Conservation (phyloP, 1,139 yeast genomes). For the Suhomyces chickasaworum region DNA sequence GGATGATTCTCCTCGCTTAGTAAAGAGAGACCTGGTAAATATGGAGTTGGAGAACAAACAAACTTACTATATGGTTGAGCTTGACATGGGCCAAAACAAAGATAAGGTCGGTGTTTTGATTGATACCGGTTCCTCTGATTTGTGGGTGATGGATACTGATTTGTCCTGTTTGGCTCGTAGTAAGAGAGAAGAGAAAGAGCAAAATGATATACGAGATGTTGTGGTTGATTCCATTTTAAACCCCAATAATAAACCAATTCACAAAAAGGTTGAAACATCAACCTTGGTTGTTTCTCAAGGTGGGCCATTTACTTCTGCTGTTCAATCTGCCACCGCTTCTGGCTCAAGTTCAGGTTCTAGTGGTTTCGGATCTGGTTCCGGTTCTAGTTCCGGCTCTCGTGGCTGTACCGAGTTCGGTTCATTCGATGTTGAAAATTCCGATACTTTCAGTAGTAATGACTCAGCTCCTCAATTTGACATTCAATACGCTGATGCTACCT, state of each 20-base stretch:
- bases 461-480: slow-evolving; percentile 44
- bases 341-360: neutral
- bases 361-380: slow-evolving; percentile 6
- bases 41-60: slow-evolving; percentile 45
- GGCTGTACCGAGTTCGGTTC: slow-evolving; percentile 41
- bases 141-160: slow-evolving; percentile 46
- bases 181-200: slow-evolving; percentile 2
- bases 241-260: neutral
- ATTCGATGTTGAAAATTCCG: slow-evolving; percentile 37
- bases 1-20: slow-evolving; percentile 15
- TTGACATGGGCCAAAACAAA: slow-evolving; percentile 38
- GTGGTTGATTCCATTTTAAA: neutral
- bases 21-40: slow-evolving; percentile 41
- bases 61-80: slow-evolving; percentile 51
- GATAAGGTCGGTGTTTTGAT: slow-evolving; percentile 37
- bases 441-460: slow-evolving; percentile 33
- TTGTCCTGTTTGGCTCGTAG: slow-evolving; percentile 24
- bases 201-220: neutral
- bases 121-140: slow-evolving; percentile 51
- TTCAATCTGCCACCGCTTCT: neutral
- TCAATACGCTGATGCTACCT: slow-evolving; percentile 62
- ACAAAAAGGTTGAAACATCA: neutral
- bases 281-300: neutral
- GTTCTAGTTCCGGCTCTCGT: slow-evolving; percentile 7
- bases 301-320: neutral